Evolutionary conservation across 2,329 filamentous ascomycete species (phyloP), one percentile per base, ranked within the genome.

Genomic region (Colletotrichum horii): DNA sequence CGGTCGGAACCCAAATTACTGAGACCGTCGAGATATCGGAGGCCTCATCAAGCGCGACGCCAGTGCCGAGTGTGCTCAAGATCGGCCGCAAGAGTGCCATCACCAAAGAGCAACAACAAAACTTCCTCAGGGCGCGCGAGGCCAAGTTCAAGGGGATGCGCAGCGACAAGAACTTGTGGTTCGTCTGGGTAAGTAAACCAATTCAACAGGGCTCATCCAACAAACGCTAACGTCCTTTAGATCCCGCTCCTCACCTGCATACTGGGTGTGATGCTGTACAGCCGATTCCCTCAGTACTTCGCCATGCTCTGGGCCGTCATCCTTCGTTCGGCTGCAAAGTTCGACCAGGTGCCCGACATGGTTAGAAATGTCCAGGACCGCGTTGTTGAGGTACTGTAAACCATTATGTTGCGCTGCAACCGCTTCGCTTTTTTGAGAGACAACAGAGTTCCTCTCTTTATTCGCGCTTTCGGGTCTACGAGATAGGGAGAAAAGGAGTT

Each of bases 141-240:
- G 88, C 89, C 81, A 93, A 91, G 82, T 85, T 92, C 79, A 93
- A 93, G 88, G 89, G 88, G 75, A 85, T 93, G 75, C 89, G 91
- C 78, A 90, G 90, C 74, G 92, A 94, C 80, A 89, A 89, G 79
- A 93, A 93, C 81, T 85, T 94, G 61, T 94, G 93, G 85, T 92
- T 93, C 78, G 88, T 94, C 79, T 94, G 92, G 92, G 91, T 93
- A 89, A 80, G 87, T 83, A 30, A 8, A n/a, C 19, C 8, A n/a
- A 28, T 26, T 16, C 24, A 48, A 24, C n/a, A 24, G 56, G 8
- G 19, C 19, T 30, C 16, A 22, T n/a, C 58, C n/a, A 48, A 48
- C 43, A 48, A 9, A 48, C 24, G 32, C 80, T 81, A 79, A 83
- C 70, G 24, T 30, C n/a, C n/a, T 22, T 48, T 74, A 89, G 88